Percentiles rank a stretch among this genome's conserved stretches.
These are phyloP conservation scores for Trypanosoma cruzi DNA, from an alignment of 208 protist genomes.

Conservation along the genomic window DNA sequence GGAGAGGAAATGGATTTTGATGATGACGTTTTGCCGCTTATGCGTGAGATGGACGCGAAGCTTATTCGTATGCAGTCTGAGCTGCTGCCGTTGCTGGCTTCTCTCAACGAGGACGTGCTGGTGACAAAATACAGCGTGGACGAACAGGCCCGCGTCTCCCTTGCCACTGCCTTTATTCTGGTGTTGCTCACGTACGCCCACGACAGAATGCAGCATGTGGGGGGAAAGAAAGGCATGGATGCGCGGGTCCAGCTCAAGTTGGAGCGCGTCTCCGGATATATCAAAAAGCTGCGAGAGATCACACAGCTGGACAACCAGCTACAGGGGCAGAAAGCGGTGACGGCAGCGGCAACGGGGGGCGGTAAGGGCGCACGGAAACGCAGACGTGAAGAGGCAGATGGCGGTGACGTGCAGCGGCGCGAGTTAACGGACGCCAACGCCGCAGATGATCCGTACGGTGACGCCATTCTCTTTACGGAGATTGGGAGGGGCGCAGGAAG, in stretches of 20 bases:
- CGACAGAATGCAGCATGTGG: slow-evolving; percentile 54
- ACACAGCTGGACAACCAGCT: slow-evolving; percentile 29
- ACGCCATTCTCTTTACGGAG: slow-evolving; percentile 30
- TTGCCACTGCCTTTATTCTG: slow-evolving; percentile 72
- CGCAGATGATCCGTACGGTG: slow-evolving; percentile 20
- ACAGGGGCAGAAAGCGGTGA: slow-evolving; percentile 4
- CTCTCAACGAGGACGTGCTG: slow-evolving; percentile 71
- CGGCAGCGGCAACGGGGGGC: neutral
- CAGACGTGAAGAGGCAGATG: slow-evolving; percentile 1
- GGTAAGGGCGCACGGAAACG: neutral
- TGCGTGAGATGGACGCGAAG: slow-evolving; percentile 45
- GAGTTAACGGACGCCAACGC: slow-evolving; percentile 2
- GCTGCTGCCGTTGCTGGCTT: slow-evolving; percentile 49
- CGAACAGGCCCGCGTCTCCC: slow-evolving; percentile 80
- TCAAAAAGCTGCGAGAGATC: slow-evolving; percentile 89
- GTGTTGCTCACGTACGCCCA: slow-evolving; percentile 68
- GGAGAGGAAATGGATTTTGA: slow-evolving; percentile 58
- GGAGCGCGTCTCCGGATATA: slow-evolving; percentile 85
- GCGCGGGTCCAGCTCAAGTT: slow-evolving; percentile 83
- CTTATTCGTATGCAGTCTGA: slow-evolving; percentile 33
- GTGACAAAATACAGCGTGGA: slow-evolving; percentile 70
- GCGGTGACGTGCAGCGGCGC: neutral
- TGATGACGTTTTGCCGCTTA: slow-evolving; percentile 50
- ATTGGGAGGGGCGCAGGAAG: slow-evolving; percentile 8
- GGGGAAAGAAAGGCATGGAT: slow-evolving; percentile 29